phyloP scores from a whole-genome alignment of 2,329 filamentous ascomycete species.

The Phaeophleospora eucalypticola region DNA sequence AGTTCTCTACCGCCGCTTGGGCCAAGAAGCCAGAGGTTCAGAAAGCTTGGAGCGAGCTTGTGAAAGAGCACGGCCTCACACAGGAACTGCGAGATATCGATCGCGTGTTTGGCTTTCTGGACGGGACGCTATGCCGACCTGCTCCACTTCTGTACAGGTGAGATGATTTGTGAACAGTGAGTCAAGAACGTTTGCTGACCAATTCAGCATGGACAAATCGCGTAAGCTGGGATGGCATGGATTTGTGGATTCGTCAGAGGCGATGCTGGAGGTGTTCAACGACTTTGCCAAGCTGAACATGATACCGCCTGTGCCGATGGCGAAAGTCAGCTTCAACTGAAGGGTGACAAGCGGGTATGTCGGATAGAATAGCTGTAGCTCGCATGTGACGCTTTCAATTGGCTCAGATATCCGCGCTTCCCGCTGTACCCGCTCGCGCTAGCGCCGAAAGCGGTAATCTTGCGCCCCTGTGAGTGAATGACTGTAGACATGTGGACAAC shows the following conservation, averaged over 20 bases:
- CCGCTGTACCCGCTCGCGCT: neutral
- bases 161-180: slow-evolving; percentile 2
- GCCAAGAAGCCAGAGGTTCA: slow-evolving; percentile 43
- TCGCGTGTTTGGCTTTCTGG: slow-evolving; percentile 47
- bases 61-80: slow-evolving; percentile 37
- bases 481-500: neutral
- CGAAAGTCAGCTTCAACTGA: slow-evolving; percentile 25
- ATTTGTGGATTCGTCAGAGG: slow-evolving; percentile 44
- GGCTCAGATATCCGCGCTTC: neutral
- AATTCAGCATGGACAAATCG: slow-evolving; percentile 42
- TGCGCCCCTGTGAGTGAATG: neutral
- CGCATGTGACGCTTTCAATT: no score
- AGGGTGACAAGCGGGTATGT: no score
- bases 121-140: slow-evolving; percentile 38
- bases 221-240: slow-evolving; percentile 46
- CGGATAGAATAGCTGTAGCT: no score
- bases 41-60: slow-evolving; percentile 45
- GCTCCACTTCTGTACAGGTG: slow-evolving; percentile 24
- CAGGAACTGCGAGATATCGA: slow-evolving; percentile 39
- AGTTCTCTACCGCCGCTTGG: slow-evolving; percentile 39
- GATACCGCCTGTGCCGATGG: slow-evolving; percentile 35
- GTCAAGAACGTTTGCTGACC: neutral
- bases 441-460: neutral
- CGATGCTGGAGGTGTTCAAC: slow-evolving; percentile 39
- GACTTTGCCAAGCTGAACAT: slow-evolving; percentile 44